These are phyloP conservation scores for Candida dendrica DNA, from an alignment of 805 yeast genomes.

Conservation along the genomic window DNA sequence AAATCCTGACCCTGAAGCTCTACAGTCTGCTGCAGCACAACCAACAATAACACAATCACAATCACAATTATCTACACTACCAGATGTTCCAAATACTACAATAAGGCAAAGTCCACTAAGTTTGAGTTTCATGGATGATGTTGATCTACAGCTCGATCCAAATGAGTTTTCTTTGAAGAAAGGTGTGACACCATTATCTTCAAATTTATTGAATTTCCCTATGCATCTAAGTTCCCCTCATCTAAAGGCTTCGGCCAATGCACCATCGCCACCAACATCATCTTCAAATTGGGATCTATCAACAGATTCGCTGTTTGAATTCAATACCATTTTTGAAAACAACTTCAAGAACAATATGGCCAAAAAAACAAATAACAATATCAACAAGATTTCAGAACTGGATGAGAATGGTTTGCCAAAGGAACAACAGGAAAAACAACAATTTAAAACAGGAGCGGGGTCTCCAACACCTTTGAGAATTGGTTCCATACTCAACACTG, in stretches of 20 bases:
- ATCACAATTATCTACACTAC: not conserved
- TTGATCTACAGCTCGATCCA: not conserved
- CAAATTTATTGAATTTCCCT: slow-evolving; percentile 1
- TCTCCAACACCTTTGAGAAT: not conserved
- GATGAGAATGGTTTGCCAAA: slow-evolving; percentile 2
- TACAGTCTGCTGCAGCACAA: not conserved
- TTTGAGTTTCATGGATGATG: not conserved
- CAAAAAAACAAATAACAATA: slow-evolving; percentile 6
- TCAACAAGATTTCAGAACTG: slow-evolving; percentile 7
- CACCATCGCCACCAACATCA: not conserved
- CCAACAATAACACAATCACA: not conserved
- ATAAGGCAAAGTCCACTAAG: not conserved
- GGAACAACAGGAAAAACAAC: not conserved
- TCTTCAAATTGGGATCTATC: not conserved
- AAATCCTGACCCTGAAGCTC: not conserved
- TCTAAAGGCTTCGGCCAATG: not conserved
- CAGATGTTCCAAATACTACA: not conserved
- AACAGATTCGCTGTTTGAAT: slow-evolving; percentile 11
- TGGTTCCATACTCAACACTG: not conserved
- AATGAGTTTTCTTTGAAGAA: not conserved
- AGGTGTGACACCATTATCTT: slow-evolving; percentile 1
- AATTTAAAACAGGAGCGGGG: no score
- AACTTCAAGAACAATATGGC: slow-evolving; percentile 14
- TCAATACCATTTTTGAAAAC: slow-evolving; percentile 19
- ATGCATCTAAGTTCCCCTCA: not conserved